Evolutionary conservation across 2,329 filamentous ascomycete genomes (phyloP).

Genomic region (Reticulascus tulasneorum): DNA sequence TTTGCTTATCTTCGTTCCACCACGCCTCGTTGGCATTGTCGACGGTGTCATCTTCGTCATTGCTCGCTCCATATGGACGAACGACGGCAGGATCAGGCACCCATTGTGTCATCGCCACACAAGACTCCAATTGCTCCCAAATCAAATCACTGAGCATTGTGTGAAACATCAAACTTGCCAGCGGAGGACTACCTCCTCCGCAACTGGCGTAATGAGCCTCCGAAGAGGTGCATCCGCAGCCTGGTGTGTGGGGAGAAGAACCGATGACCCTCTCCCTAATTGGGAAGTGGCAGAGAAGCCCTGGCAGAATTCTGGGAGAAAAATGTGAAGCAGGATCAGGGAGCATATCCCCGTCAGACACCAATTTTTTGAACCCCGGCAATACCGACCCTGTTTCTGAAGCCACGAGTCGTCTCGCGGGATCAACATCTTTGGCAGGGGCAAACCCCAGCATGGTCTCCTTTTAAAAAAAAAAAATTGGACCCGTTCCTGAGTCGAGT

Average conservation of each 20-base stretch:
- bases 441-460: constrained; percentile 4
- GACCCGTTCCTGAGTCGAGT: constrained; percentile 14
- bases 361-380: constrained; percentile 7
- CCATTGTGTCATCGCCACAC: too few species aligned
- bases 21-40: too few species aligned
- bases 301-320: constrained; percentile 12
- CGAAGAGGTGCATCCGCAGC: neutral
- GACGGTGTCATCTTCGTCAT: too few species aligned
- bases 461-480: constrained; percentile 7
- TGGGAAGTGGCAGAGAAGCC: constrained; percentile 14
- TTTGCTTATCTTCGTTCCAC: too few species aligned
- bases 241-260: constrained; percentile 1
- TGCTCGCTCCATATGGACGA: too few species aligned
- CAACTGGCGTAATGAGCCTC: too few species aligned
- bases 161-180: too few species aligned
- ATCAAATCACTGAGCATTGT: too few species aligned
- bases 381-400: constrained; percentile 15
- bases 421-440: constrained; percentile 12
- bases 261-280: constrained; percentile 7
- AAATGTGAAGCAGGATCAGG: constrained; percentile 10
- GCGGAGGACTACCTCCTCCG: too few species aligned
- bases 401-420: constrained; percentile 11
- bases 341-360: constrained; percentile 2
- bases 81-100: too few species aligned
- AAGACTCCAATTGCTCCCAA: too few species aligned